Percentiles rank a stretch among this genome's conserved stretches.
phyloP scores from a whole-genome alignment of 2,329 filamentous ascomycete species.

The Cladosporium sp. region DNA sequence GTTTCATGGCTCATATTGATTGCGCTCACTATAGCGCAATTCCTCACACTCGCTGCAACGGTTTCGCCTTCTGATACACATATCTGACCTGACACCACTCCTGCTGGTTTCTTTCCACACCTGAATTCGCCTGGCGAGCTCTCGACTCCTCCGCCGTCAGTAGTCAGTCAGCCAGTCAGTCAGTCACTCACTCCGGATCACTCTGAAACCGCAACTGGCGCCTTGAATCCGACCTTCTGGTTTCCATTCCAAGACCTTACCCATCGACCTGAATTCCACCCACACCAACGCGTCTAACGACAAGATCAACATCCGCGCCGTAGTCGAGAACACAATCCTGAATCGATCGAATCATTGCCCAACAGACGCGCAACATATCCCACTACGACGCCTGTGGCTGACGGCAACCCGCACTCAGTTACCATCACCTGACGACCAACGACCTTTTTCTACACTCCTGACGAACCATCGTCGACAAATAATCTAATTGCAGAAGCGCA shows the following conservation, averaged over 20 bases:
- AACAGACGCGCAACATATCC: not conserved
- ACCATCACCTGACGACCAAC: constrained; percentile 15
- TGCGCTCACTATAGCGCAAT: constrained; percentile 19
- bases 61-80: constrained; percentile 20
- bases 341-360: constrained; percentile 12
- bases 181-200: constrained; percentile 15
- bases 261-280: constrained; percentile 34
- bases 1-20: constrained; percentile 22
- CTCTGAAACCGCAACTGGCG: constrained; percentile 22
- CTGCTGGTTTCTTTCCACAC: constrained; percentile 22
- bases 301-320: constrained; percentile 13
- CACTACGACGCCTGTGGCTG: constrained; percentile 15
- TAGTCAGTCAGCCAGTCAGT: constrained; percentile 12
- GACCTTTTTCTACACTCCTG: constrained; percentile 4
- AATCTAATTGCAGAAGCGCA: constrained; percentile 9
- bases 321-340: constrained; percentile 1
- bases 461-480: constrained; percentile 2
- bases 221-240: constrained; percentile 33
- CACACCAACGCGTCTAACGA: constrained; percentile 25
- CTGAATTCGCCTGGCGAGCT: constrained; percentile 14
- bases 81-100: constrained; percentile 21
- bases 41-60: constrained; percentile 21
- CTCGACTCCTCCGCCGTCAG: constrained; percentile 20
- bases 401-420: constrained; percentile 16
- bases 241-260: constrained; percentile 29